A percentile compares a stretch with the other conserved stretches of the same genome.
Conservation (phyloP, 768 basidiomycete species). For the Suillus placidus region DNA sequence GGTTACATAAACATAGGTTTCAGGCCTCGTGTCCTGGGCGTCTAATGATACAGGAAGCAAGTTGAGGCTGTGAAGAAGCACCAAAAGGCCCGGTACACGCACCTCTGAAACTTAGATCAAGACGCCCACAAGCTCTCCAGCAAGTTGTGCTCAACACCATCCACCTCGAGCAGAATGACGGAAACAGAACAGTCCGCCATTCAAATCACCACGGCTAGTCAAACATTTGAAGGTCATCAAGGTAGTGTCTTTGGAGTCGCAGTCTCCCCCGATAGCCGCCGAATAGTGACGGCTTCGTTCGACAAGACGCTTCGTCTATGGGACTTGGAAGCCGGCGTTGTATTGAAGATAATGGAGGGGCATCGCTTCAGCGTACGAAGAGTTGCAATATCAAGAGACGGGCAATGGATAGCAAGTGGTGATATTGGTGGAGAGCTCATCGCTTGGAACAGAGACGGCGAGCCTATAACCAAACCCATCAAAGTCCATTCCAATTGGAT, state of each 20-base stretch:
- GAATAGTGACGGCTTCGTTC: neutral
- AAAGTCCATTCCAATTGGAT: too few relatives aligned
- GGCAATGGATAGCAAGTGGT: neutral
- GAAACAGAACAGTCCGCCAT: neutral
- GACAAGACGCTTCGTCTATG: neutral
- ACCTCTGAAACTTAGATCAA: neutral
- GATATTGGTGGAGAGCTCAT: neutral
- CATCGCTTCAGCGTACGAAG: neutral
- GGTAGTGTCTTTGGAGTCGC: neutral
- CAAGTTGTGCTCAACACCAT: neutral
- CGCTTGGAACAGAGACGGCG: neutral
- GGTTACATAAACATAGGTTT: too few relatives aligned
- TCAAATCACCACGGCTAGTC: neutral
- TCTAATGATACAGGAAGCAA: neutral
- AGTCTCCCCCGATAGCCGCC: neutral
- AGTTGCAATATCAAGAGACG: neutral
- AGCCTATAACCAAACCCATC: neutral
- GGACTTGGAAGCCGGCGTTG: neutral
- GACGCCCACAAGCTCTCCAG: neutral
- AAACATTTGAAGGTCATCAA: neutral
- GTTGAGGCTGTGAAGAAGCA: neutral
- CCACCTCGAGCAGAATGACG: neutral
- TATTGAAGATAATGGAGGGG: conserved; percentile 1
- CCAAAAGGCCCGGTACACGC: neutral
- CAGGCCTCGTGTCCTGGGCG: neutral